Percentiles rank a stretch among this genome's conserved stretches.
phyloP scores from a whole-genome alignment of 805 yeast genomes.

The Schwanniomyces sp. region DNA sequence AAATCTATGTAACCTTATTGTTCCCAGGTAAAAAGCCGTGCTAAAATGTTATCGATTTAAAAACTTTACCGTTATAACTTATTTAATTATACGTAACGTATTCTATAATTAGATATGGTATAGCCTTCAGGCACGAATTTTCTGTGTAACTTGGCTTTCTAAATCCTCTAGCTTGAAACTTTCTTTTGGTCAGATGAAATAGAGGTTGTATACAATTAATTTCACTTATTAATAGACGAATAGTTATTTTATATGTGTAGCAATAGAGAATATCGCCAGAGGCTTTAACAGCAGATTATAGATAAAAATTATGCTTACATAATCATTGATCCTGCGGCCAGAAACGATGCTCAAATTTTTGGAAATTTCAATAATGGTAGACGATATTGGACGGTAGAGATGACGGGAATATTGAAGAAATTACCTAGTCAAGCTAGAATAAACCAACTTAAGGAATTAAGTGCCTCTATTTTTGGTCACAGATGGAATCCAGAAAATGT shows the following conservation, averaged over 20 bases:
- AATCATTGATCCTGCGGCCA: neutral
- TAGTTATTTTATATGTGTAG: neutral
- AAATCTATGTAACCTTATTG: neutral
- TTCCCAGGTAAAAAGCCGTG: neutral
- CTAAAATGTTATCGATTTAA: neutral
- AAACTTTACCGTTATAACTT: neutral
- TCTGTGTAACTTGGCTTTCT: neutral
- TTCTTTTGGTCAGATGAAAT: neutral
- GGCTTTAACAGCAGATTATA: no score
- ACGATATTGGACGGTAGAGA: neutral
- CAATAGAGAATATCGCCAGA: no score
- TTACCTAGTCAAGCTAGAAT: slow-evolving; percentile 49
- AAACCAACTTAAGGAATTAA: slow-evolving; percentile 54
- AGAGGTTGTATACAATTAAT: neutral
- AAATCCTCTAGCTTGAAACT: neutral
- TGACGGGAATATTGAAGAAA: slow-evolving; percentile 31
- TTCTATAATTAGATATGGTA: neutral
- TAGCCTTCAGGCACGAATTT: neutral
- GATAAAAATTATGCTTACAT: neutral
- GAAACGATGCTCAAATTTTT: neutral
- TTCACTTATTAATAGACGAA: neutral
- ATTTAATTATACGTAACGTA: neutral
- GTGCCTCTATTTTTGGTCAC: slow-evolving; percentile 67
- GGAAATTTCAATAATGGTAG: neutral
- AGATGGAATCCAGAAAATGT: slow-evolving; percentile 63